Evolutionary conservation across 2,329 filamentous ascomycete genomes (phyloP).

Genomic region (Hymenotorrendiella dingleyae): DNA sequence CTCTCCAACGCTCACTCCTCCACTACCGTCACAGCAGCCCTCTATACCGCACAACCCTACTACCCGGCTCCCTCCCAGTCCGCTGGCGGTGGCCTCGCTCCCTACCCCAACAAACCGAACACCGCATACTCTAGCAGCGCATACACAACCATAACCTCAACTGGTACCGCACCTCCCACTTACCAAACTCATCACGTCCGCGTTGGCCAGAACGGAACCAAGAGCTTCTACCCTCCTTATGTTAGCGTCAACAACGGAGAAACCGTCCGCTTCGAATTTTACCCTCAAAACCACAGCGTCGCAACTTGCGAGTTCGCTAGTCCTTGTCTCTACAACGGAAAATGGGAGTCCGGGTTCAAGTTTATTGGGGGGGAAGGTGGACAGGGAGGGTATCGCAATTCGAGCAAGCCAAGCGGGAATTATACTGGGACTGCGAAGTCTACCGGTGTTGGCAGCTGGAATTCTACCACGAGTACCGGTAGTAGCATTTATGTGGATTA

Average conservation of each 20-base stretch:
- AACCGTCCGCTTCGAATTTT: constrained; percentile 9
- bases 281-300: constrained; percentile 9
- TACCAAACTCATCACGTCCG: constrained; percentile 8
- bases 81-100: neutral
- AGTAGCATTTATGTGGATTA: constrained; percentile 10
- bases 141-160: neutral
- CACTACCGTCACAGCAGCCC: neutral
- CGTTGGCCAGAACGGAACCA: constrained; percentile 10
- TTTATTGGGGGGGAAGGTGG: constrained; percentile 1
- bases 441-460: too few species aligned
- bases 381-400: constrained; percentile 4
- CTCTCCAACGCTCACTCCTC: neutral
- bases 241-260: constrained; percentile 9
- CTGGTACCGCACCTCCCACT: neutral
- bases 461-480: too few species aligned
- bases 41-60: neutral
- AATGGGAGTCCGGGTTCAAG: constrained; percentile 11
- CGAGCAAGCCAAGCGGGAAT: too few species aligned
- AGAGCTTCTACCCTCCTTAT: constrained; percentile 6
- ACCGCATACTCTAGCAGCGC: neutral
- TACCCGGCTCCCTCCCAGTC: neutral
- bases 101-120: neutral
- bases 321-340: constrained; percentile 8
- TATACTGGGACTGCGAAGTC: too few species aligned
- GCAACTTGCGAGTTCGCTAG: constrained; percentile 6